Base-by-base conservation (phyloP, 2,329 filamentous ascomycete species). In the Coleophoma crateriformis region DNA sequence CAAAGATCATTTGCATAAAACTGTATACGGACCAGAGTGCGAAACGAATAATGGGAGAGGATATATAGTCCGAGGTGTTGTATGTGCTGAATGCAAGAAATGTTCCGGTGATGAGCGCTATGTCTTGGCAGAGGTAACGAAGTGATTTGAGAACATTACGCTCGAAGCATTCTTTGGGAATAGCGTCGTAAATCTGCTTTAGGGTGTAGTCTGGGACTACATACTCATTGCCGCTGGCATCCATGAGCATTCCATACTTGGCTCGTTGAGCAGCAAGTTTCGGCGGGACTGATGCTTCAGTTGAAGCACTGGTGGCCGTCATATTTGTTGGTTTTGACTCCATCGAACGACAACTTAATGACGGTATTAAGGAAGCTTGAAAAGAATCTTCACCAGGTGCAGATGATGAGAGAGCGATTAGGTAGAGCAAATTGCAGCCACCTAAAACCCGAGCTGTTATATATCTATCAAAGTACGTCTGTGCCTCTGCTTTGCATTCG, bases 1-100 rank as follows among this genome's bases (percentile, higher is more conserved):
- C 34, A 4, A 37, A 37, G 11, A 37, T 12, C 12, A 4, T 83
- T 83, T 4, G 81, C 84, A 85, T 68, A 35, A 83, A 75, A 49
- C 84, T 82, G 66, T 85, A 81, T 42, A 79, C 59, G 64, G 79
- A 83, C 55, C 78, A 77, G 64, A 87, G 86, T 48, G 67, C 64
- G 34, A 69, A 67, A 79, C 80, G 84, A 50, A 76, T 73, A n/a
- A 67, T 59, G 50, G 66, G 60, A 51, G 77, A 76, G 41, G 72
- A 61, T 53, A 61, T 58, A 35, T 67, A 60, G 55, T 73, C 69
- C 51, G 70, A 64, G 50, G 82, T 69, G 46, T 64, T 60, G 47
- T 77, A 74, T 61, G 81, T 80, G 65, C 73, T 78, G 53, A 69
- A 73, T 45, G 78, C 76, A 17, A 67, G 71, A 62, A 72, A 81